Base-by-base conservation (phyloP, 83 land plant species). In the Diphasiastrum complanatum region DNA sequence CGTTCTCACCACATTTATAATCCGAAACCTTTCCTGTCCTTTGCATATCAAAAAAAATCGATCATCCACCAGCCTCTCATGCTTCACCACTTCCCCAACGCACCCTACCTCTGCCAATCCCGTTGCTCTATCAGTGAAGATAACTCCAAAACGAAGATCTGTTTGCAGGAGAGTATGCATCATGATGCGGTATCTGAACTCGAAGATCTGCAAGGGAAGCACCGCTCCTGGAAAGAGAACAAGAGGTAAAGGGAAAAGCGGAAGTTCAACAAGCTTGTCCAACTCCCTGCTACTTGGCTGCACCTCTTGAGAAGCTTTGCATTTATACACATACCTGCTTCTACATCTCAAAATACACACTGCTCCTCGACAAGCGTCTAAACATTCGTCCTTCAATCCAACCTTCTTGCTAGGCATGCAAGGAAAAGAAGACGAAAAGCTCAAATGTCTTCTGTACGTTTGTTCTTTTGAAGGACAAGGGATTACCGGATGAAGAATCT, bases 171-270 rank as follows among this genome's bases (percentile, higher is more conserved):
- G 86, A 1, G 98, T 88, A 69, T 93, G 96, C 98, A 88, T 93
- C 96, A 88, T 88, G 65, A 88, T 88, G 4, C 98, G 79, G 80
- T 92, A 92, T 38, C 98, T 83, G 73, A 85, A 92, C 84, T 92
- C 98, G 68, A 85, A 92, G 52, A 92, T 89, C 74, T 93, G 96
- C 38, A 93, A 71, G 0, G 98, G 91, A 23, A 87, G 84, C 27
- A 83, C 75, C 32, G 96, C 88, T 33, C 96, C 98, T 49, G 96
- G 97, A 69, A 90, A 90, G 61, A 90, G 82, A n/a, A 90, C 90
- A 18, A 90, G 81, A 1, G 92, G 88, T n/a, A 90, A 82, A 5
- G 96, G 96, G 69, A 90, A 90, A 16, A 90, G 80, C 2, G 96
- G 96, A 10, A 90, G 85, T 82, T 90, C 89, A 5, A 86, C 82